Base-by-base conservation (phyloP, 768 basidiomycete genomes). In the Tephrocybe sp. region DNA sequence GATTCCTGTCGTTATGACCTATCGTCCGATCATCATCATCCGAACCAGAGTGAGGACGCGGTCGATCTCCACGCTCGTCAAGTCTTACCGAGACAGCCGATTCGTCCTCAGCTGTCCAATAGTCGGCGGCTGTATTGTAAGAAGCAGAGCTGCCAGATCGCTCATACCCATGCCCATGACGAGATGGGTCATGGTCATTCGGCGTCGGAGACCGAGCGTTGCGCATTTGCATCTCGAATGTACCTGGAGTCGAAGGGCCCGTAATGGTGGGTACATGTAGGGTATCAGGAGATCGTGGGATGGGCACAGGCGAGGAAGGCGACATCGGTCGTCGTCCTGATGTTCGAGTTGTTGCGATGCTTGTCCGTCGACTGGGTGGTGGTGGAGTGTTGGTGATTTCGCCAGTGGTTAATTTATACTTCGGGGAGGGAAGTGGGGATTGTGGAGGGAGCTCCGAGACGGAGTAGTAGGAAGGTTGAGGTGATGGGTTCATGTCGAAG, bases 391-490 rank as follows among this genome's bases (percentile, higher is more conserved):
- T 73, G 27, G 70, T 75, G 4, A 76, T 60, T 52, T 79, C 76
- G 6, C 77, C 79, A 29, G 69, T 59, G 1, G 80, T 56, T 47
- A 71, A 72, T 44, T 64, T 70, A 61, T 77, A 78, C 49, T 71
- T 64, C 4, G 82, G 69, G 24, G 74, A 74, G 2, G 83, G 79
- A 36, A 80, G 61, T 0, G 86, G 84, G 4, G 86, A 86, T 11
- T 82, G 74, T 3, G 72, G 59, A 1, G 86, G 83, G 21, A 89
- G 71, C 31, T 86, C 83, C 4, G 77, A 85, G 5, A 72, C 78
- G 16, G 87, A 86, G 61, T 90, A 89, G 58, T 86, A 88, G 15
- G 88, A 88, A 8, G 66, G 65, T 19, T 67, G 71, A 3, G 77
- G 77, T 2, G 73, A 74, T 21, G 53, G 65, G 24, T 57, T 58